Evolutionary conservation across 1,284 basidiomycete genomes (phyloP), one percentile per base, ranked within the genome.

Genomic region (Cryptococcus hybrid): DNA sequence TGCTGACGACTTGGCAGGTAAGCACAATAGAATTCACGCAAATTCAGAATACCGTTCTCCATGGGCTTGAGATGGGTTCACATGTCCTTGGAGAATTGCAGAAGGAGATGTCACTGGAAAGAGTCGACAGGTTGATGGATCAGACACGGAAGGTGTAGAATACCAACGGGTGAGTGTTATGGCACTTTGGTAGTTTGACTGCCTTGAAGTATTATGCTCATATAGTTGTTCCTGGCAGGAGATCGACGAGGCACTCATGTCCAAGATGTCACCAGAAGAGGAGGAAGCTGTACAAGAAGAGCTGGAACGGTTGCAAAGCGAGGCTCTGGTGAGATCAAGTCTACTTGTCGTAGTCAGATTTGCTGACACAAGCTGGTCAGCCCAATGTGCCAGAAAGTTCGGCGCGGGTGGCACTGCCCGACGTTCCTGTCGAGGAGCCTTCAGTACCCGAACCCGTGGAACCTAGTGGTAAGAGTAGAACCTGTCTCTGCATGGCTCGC

Each of bases 1-100:
- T 13, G 11, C 47, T 40, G 36, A 24, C 30, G 9, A 4, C 24
- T 35, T 47, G 39, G 38, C 34, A 96, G 93, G 92, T 96, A 5
- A 89, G 90, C 7, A 90, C 88, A 0, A 97, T 99, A 70, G 95
- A 99, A 75, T 98, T 96, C 80, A 92, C 95, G 0, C 83, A 95
- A 57, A 87, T 99, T 46, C 90, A 99, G 77, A 87, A 91, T 46
- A 91, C 92, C 3, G 90, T 99, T 13, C 74, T 98, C 49, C 90
- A 92, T 76, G 95, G 95, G 7, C 78, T 99, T 45, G 85, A 92
- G 75, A 91, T 95, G 78, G 95, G 95, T 2, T 96, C 90, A 63
- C 87, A 90, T 45, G 93, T 97, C 0, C 81, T 99, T 56, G 92
- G 89, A 72, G 86, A 95, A 79, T 89, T 99, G 40, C 93, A 99